Percentiles rank a stretch among this genome's conserved stretches.
phyloP scores from a whole-genome alignment of 805 yeast genomes.

The Sugiyamaella chiloensis region DNA sequence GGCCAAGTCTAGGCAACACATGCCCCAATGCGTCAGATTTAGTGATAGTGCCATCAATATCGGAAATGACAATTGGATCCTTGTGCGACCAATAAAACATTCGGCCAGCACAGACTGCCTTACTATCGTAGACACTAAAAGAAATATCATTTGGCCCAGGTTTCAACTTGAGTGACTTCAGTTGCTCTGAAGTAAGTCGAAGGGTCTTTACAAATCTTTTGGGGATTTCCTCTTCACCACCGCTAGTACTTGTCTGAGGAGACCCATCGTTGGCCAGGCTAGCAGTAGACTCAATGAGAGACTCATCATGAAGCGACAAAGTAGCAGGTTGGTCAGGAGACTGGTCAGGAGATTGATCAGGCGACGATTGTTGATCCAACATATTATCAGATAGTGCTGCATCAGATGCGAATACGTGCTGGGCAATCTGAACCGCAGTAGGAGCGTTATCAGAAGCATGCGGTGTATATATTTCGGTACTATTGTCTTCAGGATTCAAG shows the following conservation, averaged over 20 bases:
- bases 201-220: constrained; percentile 72
- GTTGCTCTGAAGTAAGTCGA: constrained; percentile 86
- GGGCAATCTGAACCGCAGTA: constrained; percentile 11
- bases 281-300: too few species aligned
- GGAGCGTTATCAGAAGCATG: constrained; percentile 2
- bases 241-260: too few species aligned
- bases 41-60: constrained; percentile 97
- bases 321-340: too few species aligned
- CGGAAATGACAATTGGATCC: constrained; percentile 91
- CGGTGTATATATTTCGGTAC: constrained; percentile 5
- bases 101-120: constrained; percentile 68
- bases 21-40: constrained; percentile 98
- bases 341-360: constrained; percentile 7
- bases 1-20: constrained; percentile 85
- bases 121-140: constrained; percentile 80
- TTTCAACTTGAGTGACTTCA: constrained; percentile 65
- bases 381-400: constrained; percentile 2
- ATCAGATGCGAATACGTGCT: constrained; percentile 15
- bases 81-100: constrained; percentile 79
- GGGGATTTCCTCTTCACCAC: constrained; percentile 17
- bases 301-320: too few species aligned
- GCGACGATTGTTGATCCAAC: neutral
- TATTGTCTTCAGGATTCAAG: constrained; percentile 17
- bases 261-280: too few species aligned
- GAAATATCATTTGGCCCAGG: constrained; percentile 76